A percentile compares a stretch with the other conserved stretches of the same genome.
Evolutionary conservation across 495 filamentous ascomycete species (phyloP).

Genomic region (Collariella sp.): DNA sequence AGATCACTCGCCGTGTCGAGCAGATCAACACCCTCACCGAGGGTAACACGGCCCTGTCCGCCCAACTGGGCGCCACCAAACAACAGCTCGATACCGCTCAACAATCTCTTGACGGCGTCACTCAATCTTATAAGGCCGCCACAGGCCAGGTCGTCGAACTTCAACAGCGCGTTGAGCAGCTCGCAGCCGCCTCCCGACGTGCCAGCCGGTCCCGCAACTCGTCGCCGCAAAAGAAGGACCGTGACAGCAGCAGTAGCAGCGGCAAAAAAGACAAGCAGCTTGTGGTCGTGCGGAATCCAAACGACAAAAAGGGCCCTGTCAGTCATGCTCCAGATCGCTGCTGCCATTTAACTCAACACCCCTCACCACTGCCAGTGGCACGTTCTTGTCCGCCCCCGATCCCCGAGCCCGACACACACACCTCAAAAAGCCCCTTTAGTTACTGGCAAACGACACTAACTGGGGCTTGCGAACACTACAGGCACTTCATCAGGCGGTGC

Average conservation of each 20-base stretch:
- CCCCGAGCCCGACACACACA: background rate
- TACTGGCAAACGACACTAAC: slow-evolving; percentile 1
- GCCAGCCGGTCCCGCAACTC: slow-evolving; percentile 23
- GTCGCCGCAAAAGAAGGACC: slow-evolving; percentile 27
- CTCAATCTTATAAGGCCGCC: slow-evolving; percentile 19
- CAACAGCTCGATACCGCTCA: slow-evolving; percentile 19
- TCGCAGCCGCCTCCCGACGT: slow-evolving; percentile 12
- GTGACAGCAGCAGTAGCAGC: slow-evolving; percentile 15
- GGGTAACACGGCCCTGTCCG: slow-evolving; percentile 19
- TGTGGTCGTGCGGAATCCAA: slow-evolving; percentile 28
- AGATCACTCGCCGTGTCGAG: slow-evolving; percentile 21
- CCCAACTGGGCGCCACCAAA: slow-evolving; percentile 20
- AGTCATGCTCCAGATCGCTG: slow-evolving; percentile 29
- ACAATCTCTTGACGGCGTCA: slow-evolving; percentile 15
- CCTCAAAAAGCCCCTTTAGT: background rate
- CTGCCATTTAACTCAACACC: slow-evolving; percentile 15
- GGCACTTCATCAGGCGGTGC: slow-evolving; percentile 3
- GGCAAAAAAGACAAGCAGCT: slow-evolving; percentile 27
- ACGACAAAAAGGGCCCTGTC: slow-evolving; percentile 28
- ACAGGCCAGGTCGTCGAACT: slow-evolving; percentile 16
- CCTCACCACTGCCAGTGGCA: too few species aligned
- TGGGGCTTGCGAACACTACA: background rate
- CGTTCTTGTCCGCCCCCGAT: background rate
- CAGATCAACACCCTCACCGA: slow-evolving; percentile 22
- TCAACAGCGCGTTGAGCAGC: slow-evolving; percentile 19